Evolutionary conservation across 1,139 yeast species (phyloP), one percentile per base, ranked within the genome.

Genomic region (Scheffersomyces cryptocercus): DNA sequence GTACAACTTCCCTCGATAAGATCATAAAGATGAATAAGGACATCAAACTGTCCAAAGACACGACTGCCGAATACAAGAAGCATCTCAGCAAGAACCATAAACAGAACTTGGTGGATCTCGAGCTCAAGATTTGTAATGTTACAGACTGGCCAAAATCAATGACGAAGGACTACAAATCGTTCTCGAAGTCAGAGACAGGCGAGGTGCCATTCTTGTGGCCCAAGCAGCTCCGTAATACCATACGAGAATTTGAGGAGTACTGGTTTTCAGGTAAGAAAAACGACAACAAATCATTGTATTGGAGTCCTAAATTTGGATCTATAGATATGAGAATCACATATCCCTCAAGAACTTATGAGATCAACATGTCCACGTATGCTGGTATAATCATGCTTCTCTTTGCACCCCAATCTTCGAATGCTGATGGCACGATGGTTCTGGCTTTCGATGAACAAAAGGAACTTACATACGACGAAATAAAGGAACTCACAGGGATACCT

Each of bases 11-110:
- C 44, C 82, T 96, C 3, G 79, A 87, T 3, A 87, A 86, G 55
- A 75, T 91, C 36, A 93, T 89, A 58, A 90, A 89, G 41, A 93
- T 93, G 99, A 83, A 90, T 55, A 79, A 82, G 53, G 98, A 93
- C 59, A 83, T 91, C 50, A 80, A 80, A 50, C 71, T 79, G 47
- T 86, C 95, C 0, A 73, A 73, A 42, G 90, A 83, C 36, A 62
- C 82, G 14, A 78, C 86, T 31, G 53, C 62, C 6, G 85, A 77
- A 16, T 86, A 85, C 77, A 70, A 61, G 47, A 62, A 54, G 24
- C 50, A 55, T 43, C 51, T 50, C 20, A 45, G 50, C n/a, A 46
- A 55, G 10, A 49, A 51, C 15, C 62, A 67, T 15, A 53, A 52
- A 24, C 45, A 55, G 11, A 50, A 51, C 33, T 36, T 46, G 20